Conservation (phyloP, 192 early-diverging fungal species). For the Podila epigama region DNA sequence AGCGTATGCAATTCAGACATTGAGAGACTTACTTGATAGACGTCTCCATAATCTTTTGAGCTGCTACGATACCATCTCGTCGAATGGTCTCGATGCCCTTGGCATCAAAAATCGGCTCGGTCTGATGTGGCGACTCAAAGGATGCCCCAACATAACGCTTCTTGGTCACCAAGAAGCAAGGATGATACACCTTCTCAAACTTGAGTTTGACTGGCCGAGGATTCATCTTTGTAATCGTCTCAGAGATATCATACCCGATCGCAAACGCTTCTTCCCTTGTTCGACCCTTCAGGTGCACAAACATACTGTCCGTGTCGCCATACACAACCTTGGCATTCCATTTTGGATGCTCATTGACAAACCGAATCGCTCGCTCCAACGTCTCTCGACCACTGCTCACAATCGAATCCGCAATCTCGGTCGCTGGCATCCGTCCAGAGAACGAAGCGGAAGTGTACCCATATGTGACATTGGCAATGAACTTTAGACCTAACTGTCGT, state of each 20-base stretch:
- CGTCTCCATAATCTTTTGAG: constrained; percentile 81
- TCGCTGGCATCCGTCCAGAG: constrained; percentile 91
- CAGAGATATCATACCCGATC: constrained; percentile 85
- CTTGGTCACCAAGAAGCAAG: constrained; percentile 88
- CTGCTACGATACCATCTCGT: constrained; percentile 83
- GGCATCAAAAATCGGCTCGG: constrained; percentile 83
- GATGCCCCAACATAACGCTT: constrained; percentile 94
- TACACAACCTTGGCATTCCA: constrained; percentile 90
- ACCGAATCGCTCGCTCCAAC: constrained; percentile 74
- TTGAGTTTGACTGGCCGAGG: constrained; percentile 89
- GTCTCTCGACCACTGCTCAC: constrained; percentile 86
- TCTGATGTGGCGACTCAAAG: constrained; percentile 70
- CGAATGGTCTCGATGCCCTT: constrained; percentile 97
- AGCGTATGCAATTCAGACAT: too few relatives aligned
- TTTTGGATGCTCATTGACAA: constrained; percentile 64
- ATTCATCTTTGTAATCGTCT: constrained; percentile 74
- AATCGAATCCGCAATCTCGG: constrained; percentile 91
- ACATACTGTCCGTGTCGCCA: constrained; percentile 95
- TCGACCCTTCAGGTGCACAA: constrained; percentile 76
- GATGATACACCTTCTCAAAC: constrained; percentile 95
- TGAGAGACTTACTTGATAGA: constrained; percentile 65
- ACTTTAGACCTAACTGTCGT: constrained; percentile 87
- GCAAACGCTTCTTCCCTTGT: constrained; percentile 77
- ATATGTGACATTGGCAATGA: constrained; percentile 94
- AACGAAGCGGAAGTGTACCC: constrained; percentile 86